phyloP scores from a whole-genome alignment of 2,329 filamentous ascomycete species.

The Hymenoscyphus salicellus region DNA sequence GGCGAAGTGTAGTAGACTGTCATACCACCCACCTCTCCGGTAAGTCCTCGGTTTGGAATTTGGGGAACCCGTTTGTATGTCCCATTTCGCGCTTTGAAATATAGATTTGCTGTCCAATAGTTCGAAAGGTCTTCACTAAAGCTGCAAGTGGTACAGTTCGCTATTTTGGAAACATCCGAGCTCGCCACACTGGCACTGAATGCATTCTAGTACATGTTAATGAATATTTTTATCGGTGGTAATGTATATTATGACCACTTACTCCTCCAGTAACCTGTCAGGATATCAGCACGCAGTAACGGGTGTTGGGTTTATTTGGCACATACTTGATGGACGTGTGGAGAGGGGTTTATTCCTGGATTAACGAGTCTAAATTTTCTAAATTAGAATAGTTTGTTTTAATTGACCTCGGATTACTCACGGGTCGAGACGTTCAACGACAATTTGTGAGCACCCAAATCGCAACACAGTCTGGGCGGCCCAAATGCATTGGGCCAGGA shows the following conservation, averaged over 20 bases:
- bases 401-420: background rate
- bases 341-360: conserved; percentile 15
- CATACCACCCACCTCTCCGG: conserved; percentile 37
- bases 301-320: background rate
- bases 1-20: conserved; percentile 39
- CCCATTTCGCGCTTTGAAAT: conserved; percentile 32
- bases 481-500: conserved; percentile 4
- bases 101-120: conserved; percentile 35
- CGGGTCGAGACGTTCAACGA: conserved; percentile 15
- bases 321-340: conserved; percentile 18
- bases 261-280: conserved; percentile 15
- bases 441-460: conserved; percentile 15
- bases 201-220: conserved; percentile 31
- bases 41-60: conserved; percentile 36
- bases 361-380: conserved; percentile 14
- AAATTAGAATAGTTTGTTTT: background rate
- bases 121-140: conserved; percentile 38
- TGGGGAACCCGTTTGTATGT: conserved; percentile 34
- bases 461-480: conserved; percentile 14
- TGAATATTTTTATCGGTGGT: background rate
- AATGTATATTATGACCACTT: background rate
- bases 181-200: conserved; percentile 39
- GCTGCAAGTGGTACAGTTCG: conserved; percentile 34
- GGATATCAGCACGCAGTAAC: background rate
- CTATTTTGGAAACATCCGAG: conserved; percentile 27